phyloP scores from a whole-genome alignment of 1,284 basidiomycete species.

The Austroboletus novae-zelandiae region DNA sequence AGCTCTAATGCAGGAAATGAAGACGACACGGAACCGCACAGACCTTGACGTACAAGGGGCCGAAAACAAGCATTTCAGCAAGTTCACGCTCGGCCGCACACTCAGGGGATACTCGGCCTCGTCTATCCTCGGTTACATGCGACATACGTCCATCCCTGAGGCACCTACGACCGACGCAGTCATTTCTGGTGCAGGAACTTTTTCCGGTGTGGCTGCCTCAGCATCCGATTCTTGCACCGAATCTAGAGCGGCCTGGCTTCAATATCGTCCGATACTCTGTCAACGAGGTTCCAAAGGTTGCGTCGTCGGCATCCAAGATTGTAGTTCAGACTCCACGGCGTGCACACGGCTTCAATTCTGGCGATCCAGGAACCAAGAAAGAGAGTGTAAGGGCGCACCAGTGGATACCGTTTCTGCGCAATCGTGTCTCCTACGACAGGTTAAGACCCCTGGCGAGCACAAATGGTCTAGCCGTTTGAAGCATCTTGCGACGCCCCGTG shows the following conservation, averaged over 20 bases:
- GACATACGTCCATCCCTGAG: conserved; percentile 16
- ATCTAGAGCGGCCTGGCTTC: conserved; percentile 55
- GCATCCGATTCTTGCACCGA: conserved; percentile 52
- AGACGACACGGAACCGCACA: conserved; percentile 13
- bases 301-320: conserved; percentile 1
- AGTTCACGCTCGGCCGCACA: too few relatives aligned
- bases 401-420: conserved; percentile 18
- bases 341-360: conserved; percentile 9
- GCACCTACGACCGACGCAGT: conserved; percentile 38
- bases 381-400: conserved; percentile 6
- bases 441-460: conserved; percentile 14
- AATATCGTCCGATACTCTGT: conserved; percentile 51
- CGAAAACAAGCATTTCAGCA: too few relatives aligned
- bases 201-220: conserved; percentile 55
- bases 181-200: conserved; percentile 58
- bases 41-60: conserved; percentile 14
- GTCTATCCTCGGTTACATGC: conserved; percentile 22
- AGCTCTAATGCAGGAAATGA: conserved; percentile 26
- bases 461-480: conserved; percentile 28
- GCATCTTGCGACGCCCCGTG: conserved; percentile 22
- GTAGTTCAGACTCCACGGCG: background rate
- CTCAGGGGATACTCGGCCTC: conserved; percentile 18
- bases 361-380: background rate
- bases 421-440: conserved; percentile 17
- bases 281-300: conserved; percentile 5